A percentile compares a stretch with the other conserved stretches of the same genome.
Conservation (phyloP, 305 asterid genomes). For the Salvia sclarea region DNA sequence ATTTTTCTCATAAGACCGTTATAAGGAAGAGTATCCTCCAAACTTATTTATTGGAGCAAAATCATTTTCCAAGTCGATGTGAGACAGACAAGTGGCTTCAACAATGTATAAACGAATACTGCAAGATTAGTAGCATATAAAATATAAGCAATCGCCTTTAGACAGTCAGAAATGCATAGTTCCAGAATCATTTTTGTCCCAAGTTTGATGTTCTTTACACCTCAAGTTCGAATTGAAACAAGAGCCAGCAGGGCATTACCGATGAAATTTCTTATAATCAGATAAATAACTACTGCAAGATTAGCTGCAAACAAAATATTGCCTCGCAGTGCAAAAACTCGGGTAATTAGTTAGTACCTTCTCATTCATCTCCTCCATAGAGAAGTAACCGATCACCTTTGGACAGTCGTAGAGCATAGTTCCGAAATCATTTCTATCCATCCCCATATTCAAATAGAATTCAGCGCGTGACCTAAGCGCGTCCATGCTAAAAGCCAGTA, state of each 20-base stretch:
- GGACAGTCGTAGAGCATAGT: constrained; percentile 94
- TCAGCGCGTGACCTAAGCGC: constrained; percentile 61
- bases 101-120: neutral
- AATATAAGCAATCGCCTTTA: constrained; percentile 67
- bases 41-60: too few species aligned
- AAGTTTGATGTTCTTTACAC: neutral
- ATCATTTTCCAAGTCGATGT: too few species aligned
- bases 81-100: too few species aligned
- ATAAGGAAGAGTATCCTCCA: too few species aligned
- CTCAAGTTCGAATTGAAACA: neutral
- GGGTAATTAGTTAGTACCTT: constrained; percentile 53
- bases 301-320: neutral
- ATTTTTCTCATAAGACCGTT: too few species aligned
- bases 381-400: constrained; percentile 75
- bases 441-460: constrained; percentile 77
- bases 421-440: constrained; percentile 79
- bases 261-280: neutral
- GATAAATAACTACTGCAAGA: constrained; percentile 14
- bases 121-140: neutral
- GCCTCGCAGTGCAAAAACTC: neutral
- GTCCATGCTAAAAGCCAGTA: constrained; percentile 71
- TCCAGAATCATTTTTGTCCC: constrained; percentile 66
- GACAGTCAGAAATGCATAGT: constrained; percentile 88
- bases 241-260: neutral
- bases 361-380: constrained; percentile 89